Evolutionary conservation across 2,329 filamentous ascomycete genomes (phyloP).

Genomic region (Ceratocystiopsis sp.): DNA sequence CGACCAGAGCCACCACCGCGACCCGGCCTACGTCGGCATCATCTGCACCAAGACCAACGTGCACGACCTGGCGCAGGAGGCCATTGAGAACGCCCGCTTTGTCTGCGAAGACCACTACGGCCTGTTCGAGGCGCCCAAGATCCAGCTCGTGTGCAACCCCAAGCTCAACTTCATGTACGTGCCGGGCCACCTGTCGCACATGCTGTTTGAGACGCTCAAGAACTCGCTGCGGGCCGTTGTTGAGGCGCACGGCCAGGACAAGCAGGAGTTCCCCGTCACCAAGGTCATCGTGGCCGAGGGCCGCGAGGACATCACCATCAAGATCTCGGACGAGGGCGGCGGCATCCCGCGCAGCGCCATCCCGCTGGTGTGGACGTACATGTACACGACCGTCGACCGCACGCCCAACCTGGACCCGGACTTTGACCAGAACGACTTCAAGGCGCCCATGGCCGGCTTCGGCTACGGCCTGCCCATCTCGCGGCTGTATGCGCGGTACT

Average conservation of each 20-base stretch:
- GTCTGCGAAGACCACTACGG: slow-evolving; percentile 98
- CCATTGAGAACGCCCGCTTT: slow-evolving; percentile 97
- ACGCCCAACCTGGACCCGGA: slow-evolving; percentile 91
- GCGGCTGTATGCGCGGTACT: slow-evolving; percentile 86
- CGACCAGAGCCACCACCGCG: slow-evolving; percentile 75
- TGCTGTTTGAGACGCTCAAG: slow-evolving; percentile 98
- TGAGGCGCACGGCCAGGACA: slow-evolving; percentile 85
- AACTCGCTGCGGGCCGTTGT: slow-evolving; percentile 95
- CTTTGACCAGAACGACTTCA: slow-evolving; percentile 98
- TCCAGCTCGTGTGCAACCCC: slow-evolving; percentile 89
- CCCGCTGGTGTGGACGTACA: slow-evolving; percentile 98
- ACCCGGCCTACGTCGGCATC: slow-evolving; percentile 92
- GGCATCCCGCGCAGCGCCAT: slow-evolving; percentile 88
- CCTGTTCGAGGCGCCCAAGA: slow-evolving; percentile 87
- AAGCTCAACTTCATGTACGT: slow-evolving; percentile 99
- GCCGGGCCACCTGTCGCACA: slow-evolving; percentile 93
- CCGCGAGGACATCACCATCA: slow-evolving; percentile 97
- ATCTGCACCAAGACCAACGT: slow-evolving; percentile 99
- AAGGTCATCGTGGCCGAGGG: slow-evolving; percentile 97
- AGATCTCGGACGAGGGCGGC: slow-evolving; percentile 90
- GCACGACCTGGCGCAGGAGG: slow-evolving; percentile 82
- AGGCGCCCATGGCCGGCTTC: slow-evolving; percentile 97
- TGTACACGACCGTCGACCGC: slow-evolving; percentile 97
- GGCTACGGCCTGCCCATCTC: slow-evolving; percentile 96
- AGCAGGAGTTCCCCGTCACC: slow-evolving; percentile 88